phyloP scores from a whole-genome alignment of 1,284 basidiomycete genomes.

The Entoloma clypeatum region DNA sequence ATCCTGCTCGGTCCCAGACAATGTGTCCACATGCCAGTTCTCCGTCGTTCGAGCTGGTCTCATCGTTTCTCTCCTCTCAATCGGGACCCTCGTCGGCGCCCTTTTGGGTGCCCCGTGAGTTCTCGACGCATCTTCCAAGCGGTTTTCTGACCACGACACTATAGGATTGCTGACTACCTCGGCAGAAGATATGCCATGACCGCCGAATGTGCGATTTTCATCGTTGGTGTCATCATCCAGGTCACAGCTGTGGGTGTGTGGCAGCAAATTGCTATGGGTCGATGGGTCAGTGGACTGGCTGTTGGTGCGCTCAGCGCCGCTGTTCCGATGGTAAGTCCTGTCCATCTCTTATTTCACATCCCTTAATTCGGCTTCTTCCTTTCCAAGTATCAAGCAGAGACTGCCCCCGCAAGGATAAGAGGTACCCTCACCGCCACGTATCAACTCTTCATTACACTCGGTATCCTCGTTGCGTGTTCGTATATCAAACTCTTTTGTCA shows the following conservation, averaged over 20 bases:
- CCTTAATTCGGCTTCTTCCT: neutral
- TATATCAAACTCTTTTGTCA: slow-evolving; percentile 14
- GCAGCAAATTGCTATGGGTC: slow-evolving; percentile 67
- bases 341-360: neutral
- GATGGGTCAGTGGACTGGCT: slow-evolving; percentile 63
- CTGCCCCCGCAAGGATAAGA: slow-evolving; percentile 73
- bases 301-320: slow-evolving; percentile 73
- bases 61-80: slow-evolving; percentile 66
- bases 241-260: slow-evolving; percentile 46
- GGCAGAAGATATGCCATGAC: slow-evolving; percentile 74
- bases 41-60: slow-evolving; percentile 53
- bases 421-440: slow-evolving; percentile 71
- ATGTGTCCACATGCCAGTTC: slow-evolving; percentile 45
- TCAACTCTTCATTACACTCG: slow-evolving; percentile 74
- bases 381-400: slow-evolving; percentile 65
- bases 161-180: slow-evolving; percentile 58
- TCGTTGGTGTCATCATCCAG: slow-evolving; percentile 68
- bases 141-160: slow-evolving; percentile 5
- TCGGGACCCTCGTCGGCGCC: slow-evolving; percentile 62
- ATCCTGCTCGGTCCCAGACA: slow-evolving; percentile 38
- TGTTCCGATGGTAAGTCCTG: slow-evolving; percentile 57
- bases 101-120: slow-evolving; percentile 58
- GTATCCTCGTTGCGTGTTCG: slow-evolving; percentile 72
- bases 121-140: neutral
- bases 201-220: slow-evolving; percentile 62